phyloP scores from a whole-genome alignment of 202 grass and related monocot genomes.

The Hordeum pubiflorum region DNA sequence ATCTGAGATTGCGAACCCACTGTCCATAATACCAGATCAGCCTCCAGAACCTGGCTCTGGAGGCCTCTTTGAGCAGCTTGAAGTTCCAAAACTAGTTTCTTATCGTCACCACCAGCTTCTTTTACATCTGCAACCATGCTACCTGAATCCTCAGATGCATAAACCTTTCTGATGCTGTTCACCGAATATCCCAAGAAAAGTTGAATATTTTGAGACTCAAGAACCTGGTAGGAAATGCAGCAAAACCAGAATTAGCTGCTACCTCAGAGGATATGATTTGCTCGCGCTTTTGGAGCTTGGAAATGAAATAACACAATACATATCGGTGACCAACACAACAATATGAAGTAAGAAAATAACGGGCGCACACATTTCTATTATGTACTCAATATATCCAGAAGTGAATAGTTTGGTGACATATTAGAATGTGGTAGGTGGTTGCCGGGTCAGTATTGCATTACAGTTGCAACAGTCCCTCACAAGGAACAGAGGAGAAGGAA shows the following conservation, averaged over 20 bases:
- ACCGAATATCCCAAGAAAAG: constrained; percentile 88
- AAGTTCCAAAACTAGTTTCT: constrained; percentile 74
- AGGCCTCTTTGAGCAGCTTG: constrained; percentile 80
- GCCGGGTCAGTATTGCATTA: background rate
- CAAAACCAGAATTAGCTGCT: background rate
- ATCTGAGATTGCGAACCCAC: constrained; percentile 81
- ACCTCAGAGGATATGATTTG: constrained; percentile 9
- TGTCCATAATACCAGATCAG: constrained; percentile 85
- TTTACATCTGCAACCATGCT: constrained; percentile 11
- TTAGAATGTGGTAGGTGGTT: background rate
- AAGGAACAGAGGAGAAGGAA: background rate
- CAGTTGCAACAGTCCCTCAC: background rate
- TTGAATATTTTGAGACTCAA: constrained; percentile 76
- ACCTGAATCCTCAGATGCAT: constrained; percentile 44
- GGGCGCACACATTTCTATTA: too few species aligned
- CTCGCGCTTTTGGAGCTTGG: too few species aligned
- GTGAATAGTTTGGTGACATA: background rate
- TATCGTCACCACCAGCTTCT: constrained; percentile 17
- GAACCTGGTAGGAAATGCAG: constrained; percentile 44
- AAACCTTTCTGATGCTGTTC: constrained; percentile 51
- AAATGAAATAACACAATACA: too few species aligned
- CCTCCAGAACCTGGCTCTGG: constrained; percentile 50
- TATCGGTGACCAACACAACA: too few species aligned
- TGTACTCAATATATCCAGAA: background rate
- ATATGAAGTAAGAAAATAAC: too few species aligned